Base-by-base conservation (phyloP, 2,329 filamentous ascomycete species). In the Phialemonium atrogriseum region DNA sequence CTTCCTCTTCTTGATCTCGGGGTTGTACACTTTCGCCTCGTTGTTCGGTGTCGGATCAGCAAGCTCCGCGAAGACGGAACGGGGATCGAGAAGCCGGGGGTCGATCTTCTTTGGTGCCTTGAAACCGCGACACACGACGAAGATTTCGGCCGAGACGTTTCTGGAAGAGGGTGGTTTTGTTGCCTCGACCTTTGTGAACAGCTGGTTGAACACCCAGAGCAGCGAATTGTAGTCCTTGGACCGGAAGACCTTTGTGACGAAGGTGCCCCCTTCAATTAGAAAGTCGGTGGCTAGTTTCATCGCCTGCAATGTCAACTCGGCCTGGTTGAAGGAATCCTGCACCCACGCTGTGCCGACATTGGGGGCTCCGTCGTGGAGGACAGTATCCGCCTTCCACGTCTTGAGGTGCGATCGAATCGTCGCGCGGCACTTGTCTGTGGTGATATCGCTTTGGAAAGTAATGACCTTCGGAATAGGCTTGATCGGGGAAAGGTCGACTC, bases 281-380 rank as follows among this genome's bases (percentile, higher is more conserved):
- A 98, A 98, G 45, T 98, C 89, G 0, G 87, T 94, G 4, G 91
- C 91, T 35, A 98, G 66, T 57, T 93, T 94, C 70, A 98, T 71
- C 7, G 85, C 83, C 54, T 94, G 84, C 34, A 98, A 65, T 10
- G 84, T 86, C 32, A 98, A 67, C 60, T 96, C 89, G 37, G 89
- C 91, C 60, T 98, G 91, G 40, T 89, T 89, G 71, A 94, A 98
- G 26, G 91, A 91, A 66, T 98, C 91, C 62, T 98, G 91, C 25
- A 88, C 83, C 91, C 91, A 98, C 0, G 91, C 88, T 1, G 87
- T 89, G 77, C 91, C 91, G 36, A 98, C 91, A 50, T 98, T 98
- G 27, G 91, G 91, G 1, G 91, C 91, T 60, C 91, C 91, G 55
- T 98, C 91, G 62, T 98, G 91, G 23, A 98, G 68, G 5, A 98